Conservation (phyloP, 1,139 yeast genomes). For the Kurtzmaniella quercitrusa region DNA sequence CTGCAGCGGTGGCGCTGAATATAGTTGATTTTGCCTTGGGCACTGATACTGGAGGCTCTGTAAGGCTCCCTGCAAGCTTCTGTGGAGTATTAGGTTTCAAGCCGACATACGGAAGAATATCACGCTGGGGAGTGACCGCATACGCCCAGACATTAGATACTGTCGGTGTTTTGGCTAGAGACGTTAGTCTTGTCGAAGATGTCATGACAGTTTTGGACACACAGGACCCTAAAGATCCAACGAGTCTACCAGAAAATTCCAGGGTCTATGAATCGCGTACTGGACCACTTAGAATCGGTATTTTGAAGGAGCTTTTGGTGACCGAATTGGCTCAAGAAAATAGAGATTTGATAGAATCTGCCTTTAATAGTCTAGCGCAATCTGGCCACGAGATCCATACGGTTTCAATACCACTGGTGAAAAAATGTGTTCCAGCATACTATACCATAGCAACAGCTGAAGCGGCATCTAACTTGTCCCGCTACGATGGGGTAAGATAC, state of each 20-base stretch:
- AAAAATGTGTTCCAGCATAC: slow-evolving; percentile 72
- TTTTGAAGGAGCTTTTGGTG: slow-evolving; percentile 63
- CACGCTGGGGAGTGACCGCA: slow-evolving; percentile 88
- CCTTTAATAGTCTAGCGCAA: slow-evolving; percentile 38
- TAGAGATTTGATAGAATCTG: slow-evolving; percentile 40
- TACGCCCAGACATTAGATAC: slow-evolving; percentile 95
- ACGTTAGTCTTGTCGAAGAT: slow-evolving; percentile 36
- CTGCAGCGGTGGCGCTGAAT: slow-evolving; percentile 79
- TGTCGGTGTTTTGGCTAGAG: slow-evolving; percentile 72
- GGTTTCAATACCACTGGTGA: slow-evolving; percentile 68
- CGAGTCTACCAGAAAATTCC: slow-evolving; percentile 45
- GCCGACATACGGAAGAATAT: slow-evolving; percentile 87
- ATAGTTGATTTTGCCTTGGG: slow-evolving; percentile 71
- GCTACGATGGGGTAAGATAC: slow-evolving; percentile 88
- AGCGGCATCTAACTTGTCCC: slow-evolving; percentile 85
- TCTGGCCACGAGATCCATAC: slow-evolving; percentile 55
- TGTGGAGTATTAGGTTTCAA: slow-evolving; percentile 84
- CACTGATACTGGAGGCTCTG: slow-evolving; percentile 97
- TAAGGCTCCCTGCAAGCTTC: slow-evolving; percentile 85
- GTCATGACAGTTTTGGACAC: slow-evolving; percentile 57
- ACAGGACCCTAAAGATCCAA: slow-evolving; percentile 76
- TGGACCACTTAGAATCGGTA: slow-evolving; percentile 51
- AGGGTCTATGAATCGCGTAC: slow-evolving; percentile 3
- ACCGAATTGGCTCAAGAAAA: slow-evolving; percentile 51
- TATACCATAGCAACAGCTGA: slow-evolving; percentile 89